These are phyloP conservation scores for Cutaneotrichosporon sp. DNA, from an alignment of 1,284 basidiomycete genomes.

Conservation along the genomic window DNA sequence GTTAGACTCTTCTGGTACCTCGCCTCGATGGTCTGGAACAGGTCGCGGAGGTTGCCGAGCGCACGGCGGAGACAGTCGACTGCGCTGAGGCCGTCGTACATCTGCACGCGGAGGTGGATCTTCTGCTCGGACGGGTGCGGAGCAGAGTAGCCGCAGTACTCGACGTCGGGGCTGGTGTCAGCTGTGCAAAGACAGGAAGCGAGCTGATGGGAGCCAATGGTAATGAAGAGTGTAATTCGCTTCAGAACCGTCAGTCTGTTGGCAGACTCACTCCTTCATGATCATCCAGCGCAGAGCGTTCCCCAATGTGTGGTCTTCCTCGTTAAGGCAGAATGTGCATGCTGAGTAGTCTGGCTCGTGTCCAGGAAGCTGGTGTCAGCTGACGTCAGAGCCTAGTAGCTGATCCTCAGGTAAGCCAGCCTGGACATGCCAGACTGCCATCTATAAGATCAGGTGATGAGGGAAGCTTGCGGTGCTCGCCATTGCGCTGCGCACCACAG, in stretches of 20 bases:
- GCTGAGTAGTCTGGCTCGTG: conserved; percentile 76
- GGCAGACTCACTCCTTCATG: conserved; percentile 84
- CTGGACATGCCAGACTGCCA: too few species aligned
- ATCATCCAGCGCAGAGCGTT: conserved; percentile 95
- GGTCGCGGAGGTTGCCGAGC: conserved; percentile 66
- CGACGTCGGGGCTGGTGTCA: conserved; percentile 80
- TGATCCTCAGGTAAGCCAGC: not conserved
- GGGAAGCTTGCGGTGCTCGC: not conserved
- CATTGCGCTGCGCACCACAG: not conserved
- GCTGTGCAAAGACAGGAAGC: too few species aligned
- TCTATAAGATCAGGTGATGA: too few species aligned
- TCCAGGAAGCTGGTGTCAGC: conserved; percentile 55
- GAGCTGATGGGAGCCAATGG: too few species aligned
- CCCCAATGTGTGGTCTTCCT: conserved; percentile 93
- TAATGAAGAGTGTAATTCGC: too few species aligned
- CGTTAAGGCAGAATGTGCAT: conserved; percentile 84
- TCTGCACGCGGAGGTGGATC: conserved; percentile 94
- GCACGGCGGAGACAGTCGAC: conserved; percentile 70
- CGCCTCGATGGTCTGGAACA: conserved; percentile 64
- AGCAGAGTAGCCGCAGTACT: conserved; percentile 96
- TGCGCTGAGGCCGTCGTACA: conserved; percentile 84
- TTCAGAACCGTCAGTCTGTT: not conserved
- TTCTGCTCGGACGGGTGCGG: conserved; percentile 96
- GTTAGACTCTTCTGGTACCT: conserved; percentile 60
- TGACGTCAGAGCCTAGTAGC: too few species aligned